Evolutionary conservation across 768 basidiomycete genomes (phyloP).

Genomic region (Mycena leptocephala): DNA sequence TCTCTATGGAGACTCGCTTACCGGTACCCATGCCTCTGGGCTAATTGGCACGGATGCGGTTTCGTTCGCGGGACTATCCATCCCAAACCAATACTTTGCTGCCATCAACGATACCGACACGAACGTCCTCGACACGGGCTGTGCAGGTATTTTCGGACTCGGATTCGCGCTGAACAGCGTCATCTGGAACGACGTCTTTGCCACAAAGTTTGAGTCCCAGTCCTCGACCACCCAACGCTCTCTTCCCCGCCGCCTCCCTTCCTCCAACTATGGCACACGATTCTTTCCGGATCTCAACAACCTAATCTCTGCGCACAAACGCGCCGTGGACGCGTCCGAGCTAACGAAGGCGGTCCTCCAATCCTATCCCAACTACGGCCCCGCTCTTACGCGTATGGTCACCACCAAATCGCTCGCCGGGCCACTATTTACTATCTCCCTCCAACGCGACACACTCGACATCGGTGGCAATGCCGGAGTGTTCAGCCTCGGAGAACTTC

Average conservation of each 20-base stretch:
- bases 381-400: conserved; percentile 65
- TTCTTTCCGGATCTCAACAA: conserved; percentile 49
- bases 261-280: conserved; percentile 44
- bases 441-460: conserved; percentile 80
- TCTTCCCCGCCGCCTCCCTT: background rate
- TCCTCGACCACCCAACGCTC: conserved; percentile 3
- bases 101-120: conserved; percentile 82
- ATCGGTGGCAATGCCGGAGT: conserved; percentile 80
- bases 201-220: conserved; percentile 31
- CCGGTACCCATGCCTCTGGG: conserved; percentile 80
- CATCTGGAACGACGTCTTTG: conserved; percentile 61
- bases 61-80: conserved; percentile 65
- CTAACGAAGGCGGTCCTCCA: conserved; percentile 54
- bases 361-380: conserved; percentile 60
- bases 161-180: conserved; percentile 69
- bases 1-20: conserved; percentile 80
- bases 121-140: conserved; percentile 67
- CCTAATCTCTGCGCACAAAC: conserved; percentile 27
- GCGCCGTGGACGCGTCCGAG: conserved; percentile 29
- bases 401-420: conserved; percentile 51
- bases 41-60: conserved; percentile 74
- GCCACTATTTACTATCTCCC: conserved; percentile 70
- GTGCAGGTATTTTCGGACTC: conserved; percentile 81
- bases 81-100: conserved; percentile 72
- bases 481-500: conserved; percentile 79